phyloP scores from a whole-genome alignment of 1,139 yeast species.

The Chernovozyma sophiae-reginae region DNA sequence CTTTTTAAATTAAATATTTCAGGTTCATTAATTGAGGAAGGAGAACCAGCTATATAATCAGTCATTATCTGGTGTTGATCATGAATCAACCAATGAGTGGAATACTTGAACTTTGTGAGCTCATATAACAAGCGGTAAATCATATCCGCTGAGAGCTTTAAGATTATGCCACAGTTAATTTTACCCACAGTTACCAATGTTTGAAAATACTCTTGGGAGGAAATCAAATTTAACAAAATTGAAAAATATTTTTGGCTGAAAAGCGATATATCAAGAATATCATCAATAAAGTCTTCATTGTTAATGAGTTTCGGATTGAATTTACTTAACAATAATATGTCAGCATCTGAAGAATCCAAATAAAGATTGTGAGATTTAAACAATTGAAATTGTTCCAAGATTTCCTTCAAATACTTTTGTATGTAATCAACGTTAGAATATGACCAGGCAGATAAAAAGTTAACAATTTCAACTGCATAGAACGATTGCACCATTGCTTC shows the following conservation, averaged over 20 bases:
- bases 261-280: conserved; percentile 17
- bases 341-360: conserved; percentile 15
- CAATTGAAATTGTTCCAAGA: conserved; percentile 11
- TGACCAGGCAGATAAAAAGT: conserved; percentile 17
- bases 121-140: conserved; percentile 20
- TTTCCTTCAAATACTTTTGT: conserved; percentile 6
- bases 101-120: conserved; percentile 20
- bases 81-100: conserved; percentile 23
- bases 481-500: conserved; percentile 13
- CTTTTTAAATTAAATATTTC: conserved; percentile 27
- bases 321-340: conserved; percentile 19
- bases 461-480: conserved; percentile 16
- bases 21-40: conserved; percentile 14
- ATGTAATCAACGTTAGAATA: conserved; percentile 10
- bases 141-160: conserved; percentile 23
- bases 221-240: conserved; percentile 27
- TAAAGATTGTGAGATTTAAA: conserved; percentile 21
- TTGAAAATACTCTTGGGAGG: conserved; percentile 16
- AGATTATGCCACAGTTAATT: conserved; percentile 17
- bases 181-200: conserved; percentile 12
- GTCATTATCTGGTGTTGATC: conserved; percentile 25
- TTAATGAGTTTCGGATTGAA: conserved; percentile 18
- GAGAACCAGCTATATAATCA: conserved; percentile 16
- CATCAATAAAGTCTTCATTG: conserved; percentile 12
- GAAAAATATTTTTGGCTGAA: conserved; percentile 22